Evolutionary conservation across 306 rosid species (phyloP).

Genomic region (Cyamopsis tetragonoloba): DNA sequence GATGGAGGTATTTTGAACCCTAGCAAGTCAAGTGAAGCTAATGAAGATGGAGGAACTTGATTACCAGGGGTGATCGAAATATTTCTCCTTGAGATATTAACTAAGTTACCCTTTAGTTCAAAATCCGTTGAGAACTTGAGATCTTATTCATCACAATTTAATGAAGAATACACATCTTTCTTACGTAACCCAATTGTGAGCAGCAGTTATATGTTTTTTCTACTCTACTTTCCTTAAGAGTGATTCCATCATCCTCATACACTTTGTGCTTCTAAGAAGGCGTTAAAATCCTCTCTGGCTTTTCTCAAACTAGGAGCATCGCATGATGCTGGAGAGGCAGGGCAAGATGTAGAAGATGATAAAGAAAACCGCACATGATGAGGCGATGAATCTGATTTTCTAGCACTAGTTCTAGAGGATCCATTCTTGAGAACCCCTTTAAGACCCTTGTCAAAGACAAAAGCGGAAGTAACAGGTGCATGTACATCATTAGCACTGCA

Average conservation of each 20-base stretch:
- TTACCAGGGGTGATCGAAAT: no score
- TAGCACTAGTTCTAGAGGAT: constrained; percentile 32
- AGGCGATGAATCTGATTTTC: constrained; percentile 50
- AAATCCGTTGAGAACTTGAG: no score
- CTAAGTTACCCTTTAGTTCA: no score
- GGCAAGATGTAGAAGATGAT: constrained; percentile 45
- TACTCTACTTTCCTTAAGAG: no score
- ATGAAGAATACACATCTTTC: no score
- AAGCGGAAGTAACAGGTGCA: constrained; percentile 50
- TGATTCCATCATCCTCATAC: constrained; percentile 30
- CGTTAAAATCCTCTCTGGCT: constrained; percentile 73
- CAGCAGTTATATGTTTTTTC: no score
- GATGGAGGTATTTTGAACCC: no score
- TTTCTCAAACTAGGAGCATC: constrained; percentile 61
- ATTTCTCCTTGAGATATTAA: no score
- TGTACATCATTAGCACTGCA: constrained; percentile 41
- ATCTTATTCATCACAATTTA: no score
- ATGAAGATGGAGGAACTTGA: no score
- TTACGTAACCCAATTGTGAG: no score
- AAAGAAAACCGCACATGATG: constrained; percentile 68
- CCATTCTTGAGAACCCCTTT: constrained; percentile 62
- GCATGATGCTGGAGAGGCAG: constrained; percentile 60
- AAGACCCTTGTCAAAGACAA: constrained; percentile 45
- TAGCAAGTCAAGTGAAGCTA: no score
- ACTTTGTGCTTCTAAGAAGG: constrained; percentile 70